Percentiles rank a stretch among this genome's conserved stretches.
These are phyloP conservation scores for Gloeophyllum trabeum DNA, from an alignment of 768 basidiomycete species.

Conservation along the genomic window DNA sequence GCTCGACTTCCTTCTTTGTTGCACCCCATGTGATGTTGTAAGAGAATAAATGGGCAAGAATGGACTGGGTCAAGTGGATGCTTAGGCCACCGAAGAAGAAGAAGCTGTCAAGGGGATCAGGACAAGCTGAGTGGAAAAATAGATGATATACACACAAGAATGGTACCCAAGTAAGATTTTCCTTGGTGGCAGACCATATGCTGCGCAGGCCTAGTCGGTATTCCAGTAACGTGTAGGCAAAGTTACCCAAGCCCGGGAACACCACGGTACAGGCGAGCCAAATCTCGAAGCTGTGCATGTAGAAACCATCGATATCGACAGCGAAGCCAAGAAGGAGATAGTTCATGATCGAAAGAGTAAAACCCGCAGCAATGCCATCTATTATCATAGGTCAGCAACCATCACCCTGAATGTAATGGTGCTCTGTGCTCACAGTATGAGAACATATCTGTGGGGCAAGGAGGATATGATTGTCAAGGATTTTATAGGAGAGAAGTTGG, in stretches of 20 bases:
- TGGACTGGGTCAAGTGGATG: conserved; percentile 39
- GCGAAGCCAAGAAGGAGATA: conserved; percentile 51
- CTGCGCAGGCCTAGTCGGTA: conserved; percentile 53
- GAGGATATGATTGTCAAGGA: neutral
- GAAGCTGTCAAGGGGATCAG: conserved; percentile 18
- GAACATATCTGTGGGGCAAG: conserved; percentile 28
- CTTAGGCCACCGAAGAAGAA: conserved; percentile 50
- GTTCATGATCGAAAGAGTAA: conserved; percentile 40
- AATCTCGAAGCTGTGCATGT: conserved; percentile 62
- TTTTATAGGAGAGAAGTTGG: too few relatives aligned
- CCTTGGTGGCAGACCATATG: conserved; percentile 35
- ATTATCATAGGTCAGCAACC: neutral
- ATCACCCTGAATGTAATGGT: neutral
- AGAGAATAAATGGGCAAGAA: conserved; percentile 44
- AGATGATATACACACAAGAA: conserved; percentile 52
- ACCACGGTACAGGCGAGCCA: conserved; percentile 66
- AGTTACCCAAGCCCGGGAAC: conserved; percentile 56
- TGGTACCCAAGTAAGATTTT: conserved; percentile 55
- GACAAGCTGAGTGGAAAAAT: conserved; percentile 1
- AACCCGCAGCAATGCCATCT: conserved; percentile 49
- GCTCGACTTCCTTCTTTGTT: conserved; percentile 75
- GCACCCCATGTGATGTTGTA: conserved; percentile 49
- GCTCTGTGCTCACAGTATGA: conserved; percentile 31
- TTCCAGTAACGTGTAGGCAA: conserved; percentile 57
- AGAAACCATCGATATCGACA: conserved; percentile 55